Evolutionary conservation across 805 yeast genomes (phyloP).

Genomic region (Kluyveromyces dobzhanskii): DNA sequence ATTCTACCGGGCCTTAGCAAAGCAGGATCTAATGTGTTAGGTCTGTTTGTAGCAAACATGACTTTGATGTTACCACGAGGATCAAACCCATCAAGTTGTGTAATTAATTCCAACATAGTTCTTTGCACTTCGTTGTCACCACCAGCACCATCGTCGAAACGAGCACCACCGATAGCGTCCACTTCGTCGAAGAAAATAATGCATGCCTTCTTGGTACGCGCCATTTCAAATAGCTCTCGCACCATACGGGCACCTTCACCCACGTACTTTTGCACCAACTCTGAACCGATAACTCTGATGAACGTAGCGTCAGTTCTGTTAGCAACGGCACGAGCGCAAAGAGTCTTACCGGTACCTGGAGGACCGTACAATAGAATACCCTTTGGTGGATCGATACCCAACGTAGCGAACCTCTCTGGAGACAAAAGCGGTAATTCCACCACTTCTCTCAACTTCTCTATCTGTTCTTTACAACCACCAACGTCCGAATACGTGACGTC

Average conservation of each 20-base stretch:
- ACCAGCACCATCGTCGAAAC: constrained; percentile 99
- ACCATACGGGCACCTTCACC: constrained; percentile 99
- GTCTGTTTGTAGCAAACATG: constrained; percentile 98
- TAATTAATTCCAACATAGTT: constrained; percentile 96
- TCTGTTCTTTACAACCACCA: constrained; percentile 98
- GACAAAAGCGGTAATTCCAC: constrained; percentile 89
- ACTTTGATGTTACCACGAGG: constrained; percentile 98
- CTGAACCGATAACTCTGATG: constrained; percentile 96
- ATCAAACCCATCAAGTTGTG: constrained; percentile 97
- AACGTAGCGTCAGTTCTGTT: constrained; percentile 98
- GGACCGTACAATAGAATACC: constrained; percentile 96
- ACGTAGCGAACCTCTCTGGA: constrained; percentile 92
- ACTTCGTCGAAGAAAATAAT: constrained; percentile 97
- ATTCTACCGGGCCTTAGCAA: constrained; percentile 97
- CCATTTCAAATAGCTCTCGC: constrained; percentile 97
- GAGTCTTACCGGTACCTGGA: constrained; percentile 97
- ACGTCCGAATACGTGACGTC: constrained; percentile 97
- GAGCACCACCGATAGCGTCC: constrained; percentile 99
- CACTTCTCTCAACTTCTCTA: constrained; percentile 91
- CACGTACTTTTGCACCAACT: constrained; percentile 94
- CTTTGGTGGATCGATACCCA: constrained; percentile 98
- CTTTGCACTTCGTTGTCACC: constrained; percentile 99
- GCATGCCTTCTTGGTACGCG: constrained; percentile 96
- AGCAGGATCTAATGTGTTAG: constrained; percentile 97
- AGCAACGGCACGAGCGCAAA: constrained; percentile 98